A percentile compares a stretch with the other conserved stretches of the same genome.
phyloP scores from a whole-genome alignment of 2,329 filamentous ascomycete species.

The Talaromyces sp. region DNA sequence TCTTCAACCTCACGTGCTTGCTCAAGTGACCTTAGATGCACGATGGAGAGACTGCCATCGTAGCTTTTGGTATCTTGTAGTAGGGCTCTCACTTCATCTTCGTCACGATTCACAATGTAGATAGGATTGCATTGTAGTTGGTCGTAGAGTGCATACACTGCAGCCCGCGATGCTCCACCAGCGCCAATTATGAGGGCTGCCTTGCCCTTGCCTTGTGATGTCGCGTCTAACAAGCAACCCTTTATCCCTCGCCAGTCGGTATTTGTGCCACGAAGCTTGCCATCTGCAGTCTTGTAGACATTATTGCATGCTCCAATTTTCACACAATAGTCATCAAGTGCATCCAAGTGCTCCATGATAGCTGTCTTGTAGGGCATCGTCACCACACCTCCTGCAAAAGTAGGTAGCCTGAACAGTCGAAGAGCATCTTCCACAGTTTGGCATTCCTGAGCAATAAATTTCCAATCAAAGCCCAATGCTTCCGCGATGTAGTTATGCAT shows the following conservation, averaged over 20 bases:
- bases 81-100: constrained; percentile 28
- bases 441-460: constrained; percentile 34
- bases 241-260: constrained; percentile 46
- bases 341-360: constrained; percentile 31
- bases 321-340: constrained; percentile 33
- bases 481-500: constrained; percentile 43
- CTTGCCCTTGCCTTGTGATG: constrained; percentile 20
- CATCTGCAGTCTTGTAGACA: constrained; percentile 16
- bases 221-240: constrained; percentile 29
- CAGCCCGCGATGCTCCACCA: constrained; percentile 43
- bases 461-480: constrained; percentile 35
- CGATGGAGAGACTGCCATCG: constrained; percentile 17
- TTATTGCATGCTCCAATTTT: constrained; percentile 34
- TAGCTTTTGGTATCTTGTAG: constrained; percentile 23
- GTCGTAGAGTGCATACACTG: constrained; percentile 34
- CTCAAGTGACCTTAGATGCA: constrained; percentile 30
- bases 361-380: constrained; percentile 45
- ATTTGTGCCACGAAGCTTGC: constrained; percentile 38
- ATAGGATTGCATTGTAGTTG: constrained; percentile 29
- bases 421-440: constrained; percentile 31
- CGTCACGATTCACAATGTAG: constrained; percentile 39
- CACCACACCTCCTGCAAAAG: constrained; percentile 34
- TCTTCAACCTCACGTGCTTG: constrained; percentile 23
- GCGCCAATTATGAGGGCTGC: constrained; percentile 41
- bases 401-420: constrained; percentile 26